phyloP scores from a whole-genome alignment of 257 asterid species.

The Plantago ovata region DNA sequence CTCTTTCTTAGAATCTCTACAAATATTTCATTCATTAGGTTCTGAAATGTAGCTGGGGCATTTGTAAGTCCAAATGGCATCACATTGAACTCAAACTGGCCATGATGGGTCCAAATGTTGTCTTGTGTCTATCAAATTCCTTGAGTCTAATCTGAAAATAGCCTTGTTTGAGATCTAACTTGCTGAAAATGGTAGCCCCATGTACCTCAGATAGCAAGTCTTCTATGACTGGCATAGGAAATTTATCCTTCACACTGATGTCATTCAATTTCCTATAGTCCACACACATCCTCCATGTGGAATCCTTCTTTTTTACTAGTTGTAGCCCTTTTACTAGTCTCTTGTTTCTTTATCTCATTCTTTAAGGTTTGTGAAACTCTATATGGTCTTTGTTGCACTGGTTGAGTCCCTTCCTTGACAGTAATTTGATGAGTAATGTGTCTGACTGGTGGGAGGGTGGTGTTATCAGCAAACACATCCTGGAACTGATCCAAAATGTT shows the following conservation, averaged over 20 bases:
- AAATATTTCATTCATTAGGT: neutral
- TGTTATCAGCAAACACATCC: too few relatives aligned
- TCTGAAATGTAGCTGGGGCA: neutral
- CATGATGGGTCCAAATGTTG: neutral
- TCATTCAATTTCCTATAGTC: neutral
- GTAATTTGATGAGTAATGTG: too few relatives aligned
- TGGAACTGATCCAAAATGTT: too few relatives aligned
- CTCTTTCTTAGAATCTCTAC: neutral
- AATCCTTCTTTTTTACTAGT: neutral
- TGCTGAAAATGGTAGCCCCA: neutral
- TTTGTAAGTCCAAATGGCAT: neutral
- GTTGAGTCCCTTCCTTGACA: too few relatives aligned
- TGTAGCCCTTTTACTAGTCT: too few relatives aligned
- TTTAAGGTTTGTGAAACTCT: neutral
- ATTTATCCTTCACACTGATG: neutral
- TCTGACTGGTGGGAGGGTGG: too few relatives aligned
- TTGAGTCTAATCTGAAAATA: neutral
- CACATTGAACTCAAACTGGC: too few relatives aligned
- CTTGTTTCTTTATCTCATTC: neutral
- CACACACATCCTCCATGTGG: neutral
- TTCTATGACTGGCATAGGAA: too few relatives aligned
- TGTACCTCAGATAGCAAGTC: neutral
- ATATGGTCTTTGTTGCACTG: neutral
- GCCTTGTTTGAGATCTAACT: neutral
- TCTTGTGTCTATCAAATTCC: neutral